A percentile compares a stretch with the other conserved stretches of the same genome.
Evolutionary conservation across 116 monocot genomes (phyloP).

Genomic region (Papilionanthe hybrid): DNA sequence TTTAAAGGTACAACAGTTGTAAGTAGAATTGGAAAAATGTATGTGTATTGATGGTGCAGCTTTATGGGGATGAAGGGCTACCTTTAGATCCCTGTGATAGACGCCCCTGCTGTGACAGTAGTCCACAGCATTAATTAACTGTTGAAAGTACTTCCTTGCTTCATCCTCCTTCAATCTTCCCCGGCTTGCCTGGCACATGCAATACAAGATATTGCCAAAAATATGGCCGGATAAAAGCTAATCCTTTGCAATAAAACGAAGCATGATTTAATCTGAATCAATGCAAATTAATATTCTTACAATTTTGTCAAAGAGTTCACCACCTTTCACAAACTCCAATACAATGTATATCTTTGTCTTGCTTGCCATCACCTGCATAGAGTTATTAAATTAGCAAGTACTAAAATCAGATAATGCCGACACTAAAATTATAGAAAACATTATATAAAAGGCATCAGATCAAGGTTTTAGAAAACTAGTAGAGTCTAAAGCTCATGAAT

Average conservation of each 20-base stretch:
- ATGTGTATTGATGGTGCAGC: neutral
- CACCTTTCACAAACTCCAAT: slow-evolving; percentile 82
- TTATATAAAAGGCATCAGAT: neutral
- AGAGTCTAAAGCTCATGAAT: neutral
- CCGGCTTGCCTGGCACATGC: slow-evolving; percentile 39
- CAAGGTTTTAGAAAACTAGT: neutral
- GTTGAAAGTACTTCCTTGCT: slow-evolving; percentile 92
- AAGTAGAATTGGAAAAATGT: neutral
- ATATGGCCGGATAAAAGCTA: neutral
- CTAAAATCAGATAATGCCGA: neutral
- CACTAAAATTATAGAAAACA: neutral
- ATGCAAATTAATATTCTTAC: slow-evolving; percentile 32
- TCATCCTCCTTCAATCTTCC: slow-evolving; percentile 92
- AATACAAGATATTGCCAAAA: neutral
- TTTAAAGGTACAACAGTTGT: neutral
- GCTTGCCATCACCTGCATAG: slow-evolving; percentile 91
- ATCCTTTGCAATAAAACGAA: neutral
- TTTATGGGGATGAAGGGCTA: slow-evolving; percentile 11
- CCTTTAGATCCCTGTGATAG: slow-evolving; percentile 93
- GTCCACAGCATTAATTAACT: slow-evolving; percentile 88
- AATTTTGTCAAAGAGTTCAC: slow-evolving; percentile 93
- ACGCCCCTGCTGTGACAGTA: slow-evolving; percentile 95
- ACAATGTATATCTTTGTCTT: slow-evolving; percentile 96
- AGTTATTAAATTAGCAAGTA: neutral
- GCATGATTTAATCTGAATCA: neutral